Base-by-base conservation (phyloP, 2,329 filamentous ascomycete species). In the Curvularia spicifera region DNA sequence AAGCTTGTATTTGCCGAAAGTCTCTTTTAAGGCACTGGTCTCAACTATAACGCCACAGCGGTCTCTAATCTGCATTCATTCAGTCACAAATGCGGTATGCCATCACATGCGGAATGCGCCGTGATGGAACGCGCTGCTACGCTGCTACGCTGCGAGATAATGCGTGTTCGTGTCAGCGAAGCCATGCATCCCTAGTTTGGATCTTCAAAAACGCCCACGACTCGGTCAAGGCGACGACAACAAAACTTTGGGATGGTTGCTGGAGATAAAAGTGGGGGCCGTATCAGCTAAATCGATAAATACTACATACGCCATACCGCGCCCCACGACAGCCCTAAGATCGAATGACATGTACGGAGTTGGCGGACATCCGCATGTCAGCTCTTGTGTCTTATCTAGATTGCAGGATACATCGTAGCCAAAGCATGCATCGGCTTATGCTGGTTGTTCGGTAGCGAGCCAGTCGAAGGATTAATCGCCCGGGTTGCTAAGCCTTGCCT, bases 391-490 rank as follows among this genome's bases (percentile, higher is more conserved):
- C 13, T n/a, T 18, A 18, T 18, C 18, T 43, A 13, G 24, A 49
- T 53, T 47, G 43, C 26, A 46, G 37, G 13, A 37, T n/a, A 37
- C 33, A 37, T 37, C 10, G 13, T 2, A 56, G 24, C 18, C 28
- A 26, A 31, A 10, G 12, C 40, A 43, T n/a, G 13, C 1, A n/a
- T 37, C 33, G 12, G 33, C 33, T n/a, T n/a, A 37, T 37, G 33
- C 6, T n/a, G 33, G 13, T 10, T 26, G 26, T 31, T 10, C 44
- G 55, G 50, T 53, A 57, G 55, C 49, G 54, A 53, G 28, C 28
- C 2, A 31, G 9, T 31, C 2, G 15, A 37, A 22, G 6, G 20
- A 33, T 9, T 12, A 51, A 18, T 22, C 5, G 18, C 22, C 20
- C 31, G 18, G 18, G 10, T 18, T 49, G 13, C 46, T 31, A 33